phyloP scores from a whole-genome alignment of 805 yeast species.

The Ogataea nakhonphanomensis region DNA sequence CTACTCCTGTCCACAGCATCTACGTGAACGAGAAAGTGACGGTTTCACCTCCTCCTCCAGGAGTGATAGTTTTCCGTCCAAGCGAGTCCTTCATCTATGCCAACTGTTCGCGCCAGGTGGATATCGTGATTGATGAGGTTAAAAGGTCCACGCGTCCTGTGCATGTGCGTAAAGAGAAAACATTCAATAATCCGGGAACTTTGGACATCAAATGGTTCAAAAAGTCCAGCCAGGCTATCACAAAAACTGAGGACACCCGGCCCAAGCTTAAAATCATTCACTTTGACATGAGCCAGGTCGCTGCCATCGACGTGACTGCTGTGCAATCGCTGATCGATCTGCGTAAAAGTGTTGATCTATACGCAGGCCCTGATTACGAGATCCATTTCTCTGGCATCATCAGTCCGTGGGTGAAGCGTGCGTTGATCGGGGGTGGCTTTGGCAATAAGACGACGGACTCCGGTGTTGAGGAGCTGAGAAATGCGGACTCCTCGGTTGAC shows the following conservation, averaged over 20 bases:
- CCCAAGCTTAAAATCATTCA: conserved; percentile 72
- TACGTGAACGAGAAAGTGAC: conserved; percentile 51
- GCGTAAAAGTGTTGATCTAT: conserved; percentile 64
- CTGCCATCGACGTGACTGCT: conserved; percentile 76
- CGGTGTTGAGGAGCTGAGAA: conserved; percentile 7
- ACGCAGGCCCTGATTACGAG: conserved; percentile 81
- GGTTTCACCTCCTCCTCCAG: conserved; percentile 82
- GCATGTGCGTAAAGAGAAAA: conserved; percentile 45
- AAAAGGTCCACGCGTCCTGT: conserved; percentile 62
- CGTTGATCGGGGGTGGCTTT: conserved; percentile 71
- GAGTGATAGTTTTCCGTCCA: conserved; percentile 82
- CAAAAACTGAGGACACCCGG: conserved; percentile 32
- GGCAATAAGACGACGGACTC: conserved; percentile 38
- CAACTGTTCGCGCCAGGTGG: conserved; percentile 72
- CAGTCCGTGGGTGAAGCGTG: conserved; percentile 83
- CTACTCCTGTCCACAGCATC: conserved; percentile 31
- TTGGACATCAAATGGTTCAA: conserved; percentile 34
- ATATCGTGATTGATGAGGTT: conserved; percentile 63
- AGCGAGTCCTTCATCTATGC: conserved; percentile 80
- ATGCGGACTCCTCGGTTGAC: conserved; percentile 13
- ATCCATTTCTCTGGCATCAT: conserved; percentile 84
- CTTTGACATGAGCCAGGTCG: conserved; percentile 75
- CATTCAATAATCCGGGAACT: conserved; percentile 91
- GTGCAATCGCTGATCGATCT: conserved; percentile 75
- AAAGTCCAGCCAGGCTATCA: conserved; percentile 3